Evolutionary conservation across 2,329 filamentous ascomycete species (phyloP).

Genomic region (Alternaria brassicae): DNA sequence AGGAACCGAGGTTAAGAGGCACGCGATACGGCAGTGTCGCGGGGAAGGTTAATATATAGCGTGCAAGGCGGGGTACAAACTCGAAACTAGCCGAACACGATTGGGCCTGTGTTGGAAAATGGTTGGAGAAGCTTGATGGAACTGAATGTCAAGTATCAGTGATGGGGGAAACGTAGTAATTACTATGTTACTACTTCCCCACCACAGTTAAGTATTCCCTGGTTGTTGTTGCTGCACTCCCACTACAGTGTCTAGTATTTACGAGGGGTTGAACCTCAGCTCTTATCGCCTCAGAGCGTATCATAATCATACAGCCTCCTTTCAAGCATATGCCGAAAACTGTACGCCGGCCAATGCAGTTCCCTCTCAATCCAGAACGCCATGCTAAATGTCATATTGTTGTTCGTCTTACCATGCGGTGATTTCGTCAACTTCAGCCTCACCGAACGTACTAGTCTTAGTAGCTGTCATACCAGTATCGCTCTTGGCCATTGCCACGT

Average conservation of each 20-base stretch:
- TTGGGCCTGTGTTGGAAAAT: neutral
- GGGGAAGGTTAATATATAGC: neutral
- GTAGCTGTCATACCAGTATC: constrained; percentile 65
- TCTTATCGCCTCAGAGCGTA: constrained; percentile 25
- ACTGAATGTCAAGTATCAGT: neutral
- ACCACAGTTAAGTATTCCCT: neutral
- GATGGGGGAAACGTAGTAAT: no score
- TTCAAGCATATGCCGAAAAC: constrained; percentile 50
- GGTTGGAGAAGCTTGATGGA: neutral
- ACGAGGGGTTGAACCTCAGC: constrained; percentile 48
- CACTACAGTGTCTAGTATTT: constrained; percentile 3
- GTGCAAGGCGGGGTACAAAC: constrained; percentile 10
- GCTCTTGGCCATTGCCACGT: constrained; percentile 46
- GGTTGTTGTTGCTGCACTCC: neutral
- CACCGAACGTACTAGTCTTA: constrained; percentile 91
- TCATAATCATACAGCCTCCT: constrained; percentile 42
- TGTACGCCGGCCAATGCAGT: constrained; percentile 32
- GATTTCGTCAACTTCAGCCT: constrained; percentile 95
- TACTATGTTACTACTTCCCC: no score
- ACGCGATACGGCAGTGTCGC: neutral
- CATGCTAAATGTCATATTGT: constrained; percentile 28
- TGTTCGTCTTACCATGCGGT: constrained; percentile 76
- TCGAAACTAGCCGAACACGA: neutral
- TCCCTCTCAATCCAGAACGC: constrained; percentile 28
- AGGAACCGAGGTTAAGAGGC: neutral